These are phyloP conservation scores for Byssoonygena ceratinophila DNA, from an alignment of 2,329 filamentous ascomycete species.

Conservation along the genomic window DNA sequence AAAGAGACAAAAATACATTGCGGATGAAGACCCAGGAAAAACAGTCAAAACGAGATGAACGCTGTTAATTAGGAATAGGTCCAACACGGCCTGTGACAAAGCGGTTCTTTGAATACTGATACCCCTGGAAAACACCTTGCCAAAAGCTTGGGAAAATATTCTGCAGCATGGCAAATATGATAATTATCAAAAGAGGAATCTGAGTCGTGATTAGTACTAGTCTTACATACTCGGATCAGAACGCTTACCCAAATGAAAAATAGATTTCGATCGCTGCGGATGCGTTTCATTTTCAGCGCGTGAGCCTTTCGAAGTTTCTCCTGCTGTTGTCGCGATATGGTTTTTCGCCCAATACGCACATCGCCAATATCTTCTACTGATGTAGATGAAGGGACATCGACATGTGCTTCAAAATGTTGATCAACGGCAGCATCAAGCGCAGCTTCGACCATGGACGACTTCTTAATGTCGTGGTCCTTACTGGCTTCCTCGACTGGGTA, in stretches of 20 bases:
- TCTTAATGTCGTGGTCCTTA: conserved; percentile 35
- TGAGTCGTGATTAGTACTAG: conserved; percentile 20
- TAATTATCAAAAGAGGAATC: conserved; percentile 41
- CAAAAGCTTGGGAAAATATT: conserved; percentile 36
- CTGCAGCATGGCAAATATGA: conserved; percentile 38
- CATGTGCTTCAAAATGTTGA: conserved; percentile 33
- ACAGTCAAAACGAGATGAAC: background rate
- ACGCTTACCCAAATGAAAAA: conserved; percentile 45
- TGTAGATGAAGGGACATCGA: conserved; percentile 12
- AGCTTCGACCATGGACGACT: conserved; percentile 34
- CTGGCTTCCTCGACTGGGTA: conserved; percentile 45
- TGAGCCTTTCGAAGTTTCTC: conserved; percentile 39
- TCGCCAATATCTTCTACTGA: conserved; percentile 29
- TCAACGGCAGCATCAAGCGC: conserved; percentile 37
- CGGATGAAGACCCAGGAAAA: background rate
- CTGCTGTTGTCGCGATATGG: conserved; percentile 38
- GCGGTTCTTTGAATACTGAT: conserved; percentile 29
- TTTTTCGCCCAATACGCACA: conserved; percentile 35
- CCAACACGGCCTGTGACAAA: conserved; percentile 2
- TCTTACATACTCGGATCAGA: background rate
- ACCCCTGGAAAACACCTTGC: conserved; percentile 30
- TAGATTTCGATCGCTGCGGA: conserved; percentile 42
- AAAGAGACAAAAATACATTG: background rate
- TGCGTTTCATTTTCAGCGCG: conserved; percentile 39
- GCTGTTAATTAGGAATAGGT: background rate